Evolutionary conservation across 345 rosid species (phyloP).

Genomic region (Eucalyptus tenuipes): DNA sequence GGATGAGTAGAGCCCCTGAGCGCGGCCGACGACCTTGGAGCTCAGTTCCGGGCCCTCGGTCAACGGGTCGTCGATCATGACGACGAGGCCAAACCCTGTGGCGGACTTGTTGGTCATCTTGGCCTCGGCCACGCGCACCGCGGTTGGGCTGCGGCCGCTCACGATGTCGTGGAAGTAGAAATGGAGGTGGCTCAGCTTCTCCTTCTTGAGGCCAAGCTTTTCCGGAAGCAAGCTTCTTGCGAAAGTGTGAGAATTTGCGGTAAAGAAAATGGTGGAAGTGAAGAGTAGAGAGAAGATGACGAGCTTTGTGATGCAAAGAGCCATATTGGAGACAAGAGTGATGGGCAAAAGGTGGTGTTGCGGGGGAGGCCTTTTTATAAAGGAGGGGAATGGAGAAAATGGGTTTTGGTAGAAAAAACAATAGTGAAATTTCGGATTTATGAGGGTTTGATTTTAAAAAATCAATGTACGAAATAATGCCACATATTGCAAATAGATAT

Average conservation of each 20-base stretch:
- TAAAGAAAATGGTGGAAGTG: not conserved
- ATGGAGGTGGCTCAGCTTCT: conserved; percentile 36
- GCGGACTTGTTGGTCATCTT: conserved; percentile 5
- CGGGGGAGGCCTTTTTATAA: not conserved
- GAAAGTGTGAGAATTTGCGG: conserved; percentile 9
- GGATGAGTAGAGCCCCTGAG: conserved; percentile 35
- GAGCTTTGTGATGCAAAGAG: not conserved
- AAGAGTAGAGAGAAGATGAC: not conserved
- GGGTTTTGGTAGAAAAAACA: not conserved
- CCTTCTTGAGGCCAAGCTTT: conserved; percentile 4
- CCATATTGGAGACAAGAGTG: not conserved
- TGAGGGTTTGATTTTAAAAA: not conserved
- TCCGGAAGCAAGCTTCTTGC: conserved; percentile 1
- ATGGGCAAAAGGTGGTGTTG: not conserved
- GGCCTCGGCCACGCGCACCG: conserved; percentile 13
- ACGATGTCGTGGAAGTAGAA: conserved; percentile 46
- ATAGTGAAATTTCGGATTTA: not conserved
- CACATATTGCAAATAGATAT: not conserved
- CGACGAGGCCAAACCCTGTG: conserved; percentile 16
- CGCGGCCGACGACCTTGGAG: conserved; percentile 43
- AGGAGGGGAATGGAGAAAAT: not conserved
- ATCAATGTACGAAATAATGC: not conserved
- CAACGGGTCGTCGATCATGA: conserved; percentile 37
- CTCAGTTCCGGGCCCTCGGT: conserved; percentile 22
- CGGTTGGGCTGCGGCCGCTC: conserved; percentile 23